phyloP scores from a whole-genome alignment of 2,329 filamentous ascomycete genomes.

The Calonectria pseudoreteaudii region DNA sequence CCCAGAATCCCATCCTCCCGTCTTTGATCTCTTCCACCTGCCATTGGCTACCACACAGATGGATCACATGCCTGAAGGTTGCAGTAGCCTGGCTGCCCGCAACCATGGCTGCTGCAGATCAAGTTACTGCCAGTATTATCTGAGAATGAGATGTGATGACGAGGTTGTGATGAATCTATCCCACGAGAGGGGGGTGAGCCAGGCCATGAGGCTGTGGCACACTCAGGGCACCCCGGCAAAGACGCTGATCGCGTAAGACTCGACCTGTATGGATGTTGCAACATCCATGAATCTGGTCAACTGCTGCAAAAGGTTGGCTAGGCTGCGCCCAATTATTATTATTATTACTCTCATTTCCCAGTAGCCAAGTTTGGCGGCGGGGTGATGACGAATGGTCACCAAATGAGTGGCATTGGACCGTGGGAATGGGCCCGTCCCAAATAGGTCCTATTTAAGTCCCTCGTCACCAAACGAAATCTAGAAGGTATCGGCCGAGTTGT shows the following conservation, averaged over 20 bases:
- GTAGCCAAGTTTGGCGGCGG: neutral
- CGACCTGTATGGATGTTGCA: neutral
- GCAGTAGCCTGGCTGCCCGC: conserved; percentile 22
- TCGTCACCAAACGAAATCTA: neutral
- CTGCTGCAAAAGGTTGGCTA: neutral
- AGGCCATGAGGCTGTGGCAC: conserved; percentile 4
- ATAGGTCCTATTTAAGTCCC: conserved; percentile 1
- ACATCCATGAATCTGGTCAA: conserved; percentile 5
- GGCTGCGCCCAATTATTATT: neutral
- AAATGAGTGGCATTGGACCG: conserved; percentile 21
- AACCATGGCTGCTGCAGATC: conserved; percentile 19
- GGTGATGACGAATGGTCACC: conserved; percentile 19
- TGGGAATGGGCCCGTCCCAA: conserved; percentile 19
- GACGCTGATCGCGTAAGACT: conserved; percentile 16
- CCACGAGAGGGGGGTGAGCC: conserved; percentile 1
- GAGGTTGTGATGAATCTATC: conserved; percentile 3
- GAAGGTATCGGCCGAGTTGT: conserved; percentile 23
- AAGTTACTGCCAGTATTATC: neutral
- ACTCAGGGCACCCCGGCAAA: conserved; percentile 5
- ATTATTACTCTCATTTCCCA: conserved; percentile 9
- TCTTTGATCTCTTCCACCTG: conserved; percentile 22
- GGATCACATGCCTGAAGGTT: conserved; percentile 37
- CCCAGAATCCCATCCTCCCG: conserved; percentile 9
- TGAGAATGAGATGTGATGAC: conserved; percentile 9
- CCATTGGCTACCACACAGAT: conserved; percentile 41